These are phyloP conservation scores for Penicillium sp. DNA, from an alignment of 2,329 filamentous ascomycete genomes.

Conservation along the genomic window DNA sequence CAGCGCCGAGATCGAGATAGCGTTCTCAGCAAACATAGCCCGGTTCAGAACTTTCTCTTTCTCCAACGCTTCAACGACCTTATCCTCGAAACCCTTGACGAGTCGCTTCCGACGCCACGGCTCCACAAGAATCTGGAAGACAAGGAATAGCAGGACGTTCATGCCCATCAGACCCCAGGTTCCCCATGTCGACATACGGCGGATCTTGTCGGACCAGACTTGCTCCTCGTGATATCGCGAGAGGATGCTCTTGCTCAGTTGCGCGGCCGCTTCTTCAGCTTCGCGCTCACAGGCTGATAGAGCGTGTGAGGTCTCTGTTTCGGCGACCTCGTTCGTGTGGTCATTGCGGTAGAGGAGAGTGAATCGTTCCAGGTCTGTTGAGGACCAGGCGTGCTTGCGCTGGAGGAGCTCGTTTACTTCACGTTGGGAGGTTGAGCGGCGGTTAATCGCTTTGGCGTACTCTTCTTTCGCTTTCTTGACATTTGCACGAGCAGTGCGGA, in stretches of 20 bases:
- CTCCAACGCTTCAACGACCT: slow-evolving; percentile 67
- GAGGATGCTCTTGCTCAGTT: slow-evolving; percentile 78
- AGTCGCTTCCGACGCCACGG: slow-evolving; percentile 82
- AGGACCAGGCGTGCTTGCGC: slow-evolving; percentile 88
- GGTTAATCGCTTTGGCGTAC: slow-evolving; percentile 80
- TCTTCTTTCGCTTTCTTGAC: slow-evolving; percentile 70
- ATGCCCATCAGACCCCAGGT: slow-evolving; percentile 98
- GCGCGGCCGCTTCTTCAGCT: slow-evolving; percentile 71
- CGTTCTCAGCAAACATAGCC: slow-evolving; percentile 10
- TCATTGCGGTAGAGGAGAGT: slow-evolving; percentile 88
- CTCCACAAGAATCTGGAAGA: slow-evolving; percentile 85
- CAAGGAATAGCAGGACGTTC: slow-evolving; percentile 83
- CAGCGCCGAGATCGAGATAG: slow-evolving; percentile 1
- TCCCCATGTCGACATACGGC: slow-evolving; percentile 95
- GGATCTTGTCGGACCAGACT: slow-evolving; percentile 97
- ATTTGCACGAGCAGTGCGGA: slow-evolving; percentile 55
- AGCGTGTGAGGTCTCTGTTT: slow-evolving; percentile 67
- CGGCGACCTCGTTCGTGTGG: slow-evolving; percentile 86
- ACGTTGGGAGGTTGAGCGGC: slow-evolving; percentile 83
- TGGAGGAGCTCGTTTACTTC: slow-evolving; percentile 94
- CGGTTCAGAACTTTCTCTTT: slow-evolving; percentile 56
- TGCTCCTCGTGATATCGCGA: slow-evolving; percentile 97
- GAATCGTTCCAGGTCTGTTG: slow-evolving; percentile 86
- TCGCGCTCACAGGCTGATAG: slow-evolving; percentile 74
- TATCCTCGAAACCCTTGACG: slow-evolving; percentile 77